Percentiles rank a stretch among this genome's conserved stretches.
phyloP scores from a whole-genome alignment of 2,329 filamentous ascomycete genomes.

The Bipolaris sorokiniana region DNA sequence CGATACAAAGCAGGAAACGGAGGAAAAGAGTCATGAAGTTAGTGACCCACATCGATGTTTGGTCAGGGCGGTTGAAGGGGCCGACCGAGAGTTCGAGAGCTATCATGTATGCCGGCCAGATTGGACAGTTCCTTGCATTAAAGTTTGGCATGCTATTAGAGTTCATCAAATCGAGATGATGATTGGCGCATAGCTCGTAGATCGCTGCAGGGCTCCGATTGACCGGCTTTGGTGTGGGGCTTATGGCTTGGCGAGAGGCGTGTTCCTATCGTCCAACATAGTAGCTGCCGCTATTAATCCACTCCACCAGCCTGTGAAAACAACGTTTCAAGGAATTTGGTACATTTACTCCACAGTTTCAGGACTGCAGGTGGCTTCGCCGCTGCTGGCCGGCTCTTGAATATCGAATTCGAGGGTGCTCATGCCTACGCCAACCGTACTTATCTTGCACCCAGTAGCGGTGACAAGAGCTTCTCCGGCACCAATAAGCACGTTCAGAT shows the following conservation, averaged over 20 bases:
- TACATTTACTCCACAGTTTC: background rate
- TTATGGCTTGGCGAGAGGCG: background rate
- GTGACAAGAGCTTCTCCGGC: conserved; percentile 10
- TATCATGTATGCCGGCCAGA: background rate
- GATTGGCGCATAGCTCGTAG: background rate
- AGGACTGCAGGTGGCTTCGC: background rate
- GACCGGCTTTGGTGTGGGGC: background rate
- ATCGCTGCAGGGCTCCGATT: conserved; percentile 9
- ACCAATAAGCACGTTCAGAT: background rate
- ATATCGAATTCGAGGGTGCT: background rate
- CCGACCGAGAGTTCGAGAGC: background rate
- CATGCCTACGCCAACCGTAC: background rate
- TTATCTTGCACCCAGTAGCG: background rate
- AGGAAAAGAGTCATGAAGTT: background rate
- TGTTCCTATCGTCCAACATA: background rate
- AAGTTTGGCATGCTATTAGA: background rate
- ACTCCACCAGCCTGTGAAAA: background rate
- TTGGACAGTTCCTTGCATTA: background rate
- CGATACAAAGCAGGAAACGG: background rate
- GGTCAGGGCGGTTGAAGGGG: background rate
- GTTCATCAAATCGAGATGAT: background rate
- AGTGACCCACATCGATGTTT: background rate
- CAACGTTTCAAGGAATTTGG: background rate
- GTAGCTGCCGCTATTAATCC: background rate
- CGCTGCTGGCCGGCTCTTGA: background rate